A percentile compares a stretch with the other conserved stretches of the same genome.
phyloP scores from a whole-genome alignment of 2,329 filamentous ascomycete species.

The Fusarium sarcochroum region DNA sequence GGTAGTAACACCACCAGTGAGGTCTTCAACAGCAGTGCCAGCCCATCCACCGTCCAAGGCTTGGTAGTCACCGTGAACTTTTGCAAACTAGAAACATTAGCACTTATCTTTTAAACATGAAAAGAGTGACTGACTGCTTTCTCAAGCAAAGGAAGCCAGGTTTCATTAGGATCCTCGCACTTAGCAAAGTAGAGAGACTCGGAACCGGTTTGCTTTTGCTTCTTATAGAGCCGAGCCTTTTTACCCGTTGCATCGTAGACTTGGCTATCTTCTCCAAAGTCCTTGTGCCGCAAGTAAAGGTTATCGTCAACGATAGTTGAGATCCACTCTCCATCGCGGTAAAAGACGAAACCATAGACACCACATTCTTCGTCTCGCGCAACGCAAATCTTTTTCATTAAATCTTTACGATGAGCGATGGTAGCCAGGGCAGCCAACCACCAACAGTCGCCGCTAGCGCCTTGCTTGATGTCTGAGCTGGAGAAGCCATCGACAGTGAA shows the following conservation, averaged over 20 bases:
- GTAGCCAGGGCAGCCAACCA: slow-evolving; percentile 78
- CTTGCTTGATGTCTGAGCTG: slow-evolving; percentile 60
- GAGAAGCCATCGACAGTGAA: slow-evolving; percentile 59
- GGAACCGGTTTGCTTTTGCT: slow-evolving; percentile 76
- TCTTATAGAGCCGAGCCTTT: slow-evolving; percentile 72
- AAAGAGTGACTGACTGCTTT: slow-evolving; percentile 65
- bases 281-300: slow-evolving; percentile 49
- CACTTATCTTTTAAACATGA: accelerated
- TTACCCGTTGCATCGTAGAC: slow-evolving; percentile 59
- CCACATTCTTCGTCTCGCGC: slow-evolving; percentile 76
- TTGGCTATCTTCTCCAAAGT: slow-evolving; percentile 59
- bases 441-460: slow-evolving; percentile 77
- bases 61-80: slow-evolving; percentile 79
- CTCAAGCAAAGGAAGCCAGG: slow-evolving; percentile 80
- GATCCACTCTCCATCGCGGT: slow-evolving; percentile 79
- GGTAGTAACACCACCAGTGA: slow-evolving; percentile 70
- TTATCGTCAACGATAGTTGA: slow-evolving; percentile 81
- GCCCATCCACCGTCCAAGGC: slow-evolving; percentile 77
- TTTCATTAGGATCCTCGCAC: slow-evolving; percentile 78
- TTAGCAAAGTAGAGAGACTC: slow-evolving; percentile 78
- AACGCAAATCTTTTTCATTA: slow-evolving; percentile 78
- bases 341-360: slow-evolving; percentile 82
- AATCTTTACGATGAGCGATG: slow-evolving; percentile 73
- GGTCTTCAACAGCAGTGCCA: slow-evolving; percentile 64
- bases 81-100: slow-evolving; percentile 68